These are phyloP conservation scores for Colletotrichum graminicola DNA, from an alignment of 2,329 filamentous ascomycete genomes.

Conservation along the genomic window DNA sequence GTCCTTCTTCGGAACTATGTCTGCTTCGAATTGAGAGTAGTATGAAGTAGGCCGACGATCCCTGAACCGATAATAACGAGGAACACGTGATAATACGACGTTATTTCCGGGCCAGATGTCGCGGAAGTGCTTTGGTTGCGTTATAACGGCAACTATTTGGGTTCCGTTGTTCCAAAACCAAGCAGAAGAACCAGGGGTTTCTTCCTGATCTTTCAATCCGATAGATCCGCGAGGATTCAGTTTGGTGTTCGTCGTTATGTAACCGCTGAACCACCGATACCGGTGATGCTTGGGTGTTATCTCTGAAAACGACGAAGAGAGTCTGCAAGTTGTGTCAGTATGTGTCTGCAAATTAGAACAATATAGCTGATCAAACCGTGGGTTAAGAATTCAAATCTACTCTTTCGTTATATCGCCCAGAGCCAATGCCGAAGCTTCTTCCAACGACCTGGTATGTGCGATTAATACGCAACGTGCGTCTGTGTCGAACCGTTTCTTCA, in stretches of 20 bases:
- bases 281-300: background rate
- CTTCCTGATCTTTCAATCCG: background rate
- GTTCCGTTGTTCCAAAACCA: background rate
- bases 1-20: background rate
- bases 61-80: background rate
- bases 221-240: background rate
- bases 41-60: background rate
- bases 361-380: constrained; percentile 1
- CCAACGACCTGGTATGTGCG: background rate
- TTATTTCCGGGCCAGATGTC: background rate
- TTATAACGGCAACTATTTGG: background rate
- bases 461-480: background rate
- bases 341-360: background rate
- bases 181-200: too few relatives aligned
- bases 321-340: background rate
- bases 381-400: background rate
- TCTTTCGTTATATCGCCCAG: background rate
- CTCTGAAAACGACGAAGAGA: background rate
- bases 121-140: background rate
- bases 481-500: constrained; percentile 22
- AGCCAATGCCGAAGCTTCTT: background rate
- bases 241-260: background rate
- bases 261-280: background rate
- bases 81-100: background rate
- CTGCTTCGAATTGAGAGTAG: background rate